Percentiles rank a stretch among this genome's conserved stretches.
Evolutionary conservation across 2,329 filamentous ascomycete genomes (phyloP).

Genomic region (Alternaria novae-zelandiae): DNA sequence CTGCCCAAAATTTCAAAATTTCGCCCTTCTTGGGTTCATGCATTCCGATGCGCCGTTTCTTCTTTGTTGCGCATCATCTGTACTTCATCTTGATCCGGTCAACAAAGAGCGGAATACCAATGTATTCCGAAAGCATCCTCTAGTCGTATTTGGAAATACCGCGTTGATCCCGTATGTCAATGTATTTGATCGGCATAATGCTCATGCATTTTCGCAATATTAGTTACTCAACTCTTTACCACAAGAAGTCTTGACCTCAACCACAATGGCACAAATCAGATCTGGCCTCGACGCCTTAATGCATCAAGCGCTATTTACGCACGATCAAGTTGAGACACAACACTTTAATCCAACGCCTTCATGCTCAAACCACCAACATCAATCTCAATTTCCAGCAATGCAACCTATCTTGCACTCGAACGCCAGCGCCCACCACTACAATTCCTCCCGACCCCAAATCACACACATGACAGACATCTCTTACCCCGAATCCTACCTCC

Average conservation of each 20-base stretch:
- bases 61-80: constrained; percentile 20
- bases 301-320: too few species aligned
- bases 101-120: constrained; percentile 12
- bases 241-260: too few species aligned
- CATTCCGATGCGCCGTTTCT: constrained; percentile 6
- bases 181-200: fast-evolving
- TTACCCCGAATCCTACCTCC: constrained; percentile 17
- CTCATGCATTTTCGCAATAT: neutral
- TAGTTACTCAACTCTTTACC: too few species aligned
- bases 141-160: too few species aligned
- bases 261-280: neutral
- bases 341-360: too few species aligned
- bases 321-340: neutral
- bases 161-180: neutral
- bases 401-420: neutral
- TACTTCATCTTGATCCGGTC: constrained; percentile 9
- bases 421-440: too few species aligned
- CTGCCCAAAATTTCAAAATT: neutral
- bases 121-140: neutral
- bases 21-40: neutral
- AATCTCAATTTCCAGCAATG: neutral
- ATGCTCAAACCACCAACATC: neutral
- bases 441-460: too few species aligned
- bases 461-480: constrained; percentile 1
- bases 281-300: too few species aligned